Conservation (phyloP, 176 grass and related monocot species). For the sorghum (Sorghum bicolor) region Sorghum_bicolor_NCBIv3 NC_012871.2:2866501-2867000, state of each 20-base stretch:
- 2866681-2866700: neutral
- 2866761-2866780: neutral
- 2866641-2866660: neutral
- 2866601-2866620: neutral
- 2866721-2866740: neutral
- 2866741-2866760: neutral
- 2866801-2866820: neutral
- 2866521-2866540: neutral
- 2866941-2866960: slow-evolving; percentile 11
- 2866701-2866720: neutral
- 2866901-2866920: slow-evolving; percentile 21
- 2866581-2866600: slow-evolving; percentile 7
- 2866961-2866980: neutral
- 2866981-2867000: neutral
- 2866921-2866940: neutral
- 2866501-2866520: neutral
- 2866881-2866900: neutral
- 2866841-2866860: slow-evolving; percentile 2
- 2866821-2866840: neutral
- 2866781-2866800: neutral
- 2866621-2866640: neutral
- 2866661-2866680: neutral
- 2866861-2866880: neutral
- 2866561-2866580: neutral
- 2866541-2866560: neutral